Evolutionary conservation across 2,329 filamentous ascomycete species (phyloP), one percentile per base, ranked within the genome.

Genomic region (Aspergillus pseudotamarii): DNA sequence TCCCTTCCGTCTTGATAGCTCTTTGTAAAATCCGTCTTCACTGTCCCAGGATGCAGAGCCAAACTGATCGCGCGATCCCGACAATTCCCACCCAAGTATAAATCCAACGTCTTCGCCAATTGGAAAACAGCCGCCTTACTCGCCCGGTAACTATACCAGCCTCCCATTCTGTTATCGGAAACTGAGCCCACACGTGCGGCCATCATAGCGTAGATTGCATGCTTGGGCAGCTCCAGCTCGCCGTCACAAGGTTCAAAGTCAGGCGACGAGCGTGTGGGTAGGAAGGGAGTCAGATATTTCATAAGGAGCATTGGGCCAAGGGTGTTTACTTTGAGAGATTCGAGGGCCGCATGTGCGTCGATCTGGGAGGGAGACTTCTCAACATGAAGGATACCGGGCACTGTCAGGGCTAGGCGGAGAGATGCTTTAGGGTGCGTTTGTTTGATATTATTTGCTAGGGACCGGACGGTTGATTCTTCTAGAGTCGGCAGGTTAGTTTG

Each of bases 31-130:
- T 85, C 88, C 57, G 92, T 95, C 80, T 85, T 88, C 56, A 95
- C 91, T 1, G 92, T 95, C 3, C 92, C 92, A 1, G 92, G 92
- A 77, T 95, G 92, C 72, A 95, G 84, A 11, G 85, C 85, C 12
- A 34, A 11, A 1, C 88, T 87, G 67, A 93, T 81, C 0, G 90
- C 91, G 58, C 86, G 87, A 0, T 85, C 84, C 0, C 84, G 10
- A 11, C 87, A 63, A 85, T 84, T 48, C 83, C 92, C 92, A 95
- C 0, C 92, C 92, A 36, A 14, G 34, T 36, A 36, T 14, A 36
- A 36, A 16, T 36, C 34, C 14, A 36, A 36, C 34, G 34, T 36
- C 34, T 36, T 36, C 14, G 34, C 34, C 12, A 14, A 16, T 36
- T 14, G 14, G 34, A 36, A 36, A 16, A 16, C 34, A 14, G 12